Conservation (phyloP, 257 asterid species). For the Scutellaria galericulata region DNA sequence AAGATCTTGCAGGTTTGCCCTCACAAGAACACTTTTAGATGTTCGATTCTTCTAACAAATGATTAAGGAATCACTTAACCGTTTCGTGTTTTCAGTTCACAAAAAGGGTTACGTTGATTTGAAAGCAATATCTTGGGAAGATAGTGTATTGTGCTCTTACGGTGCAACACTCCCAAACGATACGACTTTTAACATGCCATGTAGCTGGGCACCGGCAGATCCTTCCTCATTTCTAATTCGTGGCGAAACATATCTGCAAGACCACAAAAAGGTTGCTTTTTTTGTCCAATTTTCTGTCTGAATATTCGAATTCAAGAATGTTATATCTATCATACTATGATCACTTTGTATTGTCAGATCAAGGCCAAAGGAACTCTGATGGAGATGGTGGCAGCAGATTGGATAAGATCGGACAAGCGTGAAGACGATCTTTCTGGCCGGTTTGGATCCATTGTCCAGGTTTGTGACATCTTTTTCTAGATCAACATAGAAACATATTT, state of each 20-base stretch:
- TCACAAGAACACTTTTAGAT: neutral
- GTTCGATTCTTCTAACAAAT: slow-evolving; percentile 11
- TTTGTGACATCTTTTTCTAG: slow-evolving; percentile 17
- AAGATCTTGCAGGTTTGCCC: slow-evolving; percentile 68
- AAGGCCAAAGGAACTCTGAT: slow-evolving; percentile 71
- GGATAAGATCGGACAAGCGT: slow-evolving; percentile 74
- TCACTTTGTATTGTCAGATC: slow-evolving; percentile 44
- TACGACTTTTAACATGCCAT: slow-evolving; percentile 54
- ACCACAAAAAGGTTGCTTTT: slow-evolving; percentile 63
- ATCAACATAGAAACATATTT: neutral
- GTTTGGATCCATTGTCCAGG: slow-evolving; percentile 80
- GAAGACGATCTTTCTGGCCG: slow-evolving; percentile 81
- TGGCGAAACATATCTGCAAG: slow-evolving; percentile 69
- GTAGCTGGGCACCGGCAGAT: slow-evolving; percentile 75
- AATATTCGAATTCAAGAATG: neutral
- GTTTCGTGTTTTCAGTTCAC: slow-evolving; percentile 52
- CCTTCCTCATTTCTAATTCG: slow-evolving; percentile 79
- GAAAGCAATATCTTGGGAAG: slow-evolving; percentile 64
- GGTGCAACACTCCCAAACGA: slow-evolving; percentile 81
- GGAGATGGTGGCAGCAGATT: slow-evolving; percentile 84
- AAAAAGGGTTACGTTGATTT: slow-evolving; percentile 74
- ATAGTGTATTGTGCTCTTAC: slow-evolving; percentile 47
- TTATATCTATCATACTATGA: neutral
- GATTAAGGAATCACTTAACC: slow-evolving; percentile 10
- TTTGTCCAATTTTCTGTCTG: neutral